phyloP scores from a whole-genome alignment of 331 rosid genomes.

The Prunus yedoensis region DNA sequence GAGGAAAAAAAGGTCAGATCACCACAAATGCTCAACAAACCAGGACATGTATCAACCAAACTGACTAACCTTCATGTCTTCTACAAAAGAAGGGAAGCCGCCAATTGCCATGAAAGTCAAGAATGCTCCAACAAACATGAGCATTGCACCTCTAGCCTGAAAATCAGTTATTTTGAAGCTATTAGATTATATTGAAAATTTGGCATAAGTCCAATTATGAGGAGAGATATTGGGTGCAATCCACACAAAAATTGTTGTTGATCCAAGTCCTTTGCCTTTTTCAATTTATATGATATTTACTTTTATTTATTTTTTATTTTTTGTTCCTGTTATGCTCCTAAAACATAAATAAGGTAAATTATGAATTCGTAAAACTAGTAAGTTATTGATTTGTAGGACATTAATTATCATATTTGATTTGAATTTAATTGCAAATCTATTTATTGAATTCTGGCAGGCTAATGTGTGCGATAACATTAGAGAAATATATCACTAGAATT shows the following conservation, averaged over 20 bases:
- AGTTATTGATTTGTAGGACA: too few species aligned
- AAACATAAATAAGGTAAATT: too few species aligned
- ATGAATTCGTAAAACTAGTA: too few species aligned
- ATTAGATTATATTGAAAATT: neutral
- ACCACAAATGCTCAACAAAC: neutral
- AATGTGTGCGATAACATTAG: neutral
- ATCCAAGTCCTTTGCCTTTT: too few species aligned
- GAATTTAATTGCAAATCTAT: too few species aligned
- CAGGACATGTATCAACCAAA: neutral
- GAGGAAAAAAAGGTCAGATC: neutral
- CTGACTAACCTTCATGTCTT: conserved; percentile 46
- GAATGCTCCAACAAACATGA: conserved; percentile 44
- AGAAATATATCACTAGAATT: neutral
- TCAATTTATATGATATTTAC: too few species aligned
- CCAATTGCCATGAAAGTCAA: conserved; percentile 50
- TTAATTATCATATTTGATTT: too few species aligned
- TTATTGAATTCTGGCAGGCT: neutral
- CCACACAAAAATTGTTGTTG: too few species aligned
- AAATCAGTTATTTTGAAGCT: neutral
- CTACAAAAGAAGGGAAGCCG: conserved; percentile 49
- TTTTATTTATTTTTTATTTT: too few species aligned
- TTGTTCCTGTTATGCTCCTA: too few species aligned
- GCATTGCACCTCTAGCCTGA: conserved; percentile 45
- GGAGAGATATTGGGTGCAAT: too few species aligned
- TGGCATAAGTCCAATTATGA: too few species aligned